Base-by-base conservation (phyloP, 352 stramenopile genomes). In the Globisporangium solare region DNA sequence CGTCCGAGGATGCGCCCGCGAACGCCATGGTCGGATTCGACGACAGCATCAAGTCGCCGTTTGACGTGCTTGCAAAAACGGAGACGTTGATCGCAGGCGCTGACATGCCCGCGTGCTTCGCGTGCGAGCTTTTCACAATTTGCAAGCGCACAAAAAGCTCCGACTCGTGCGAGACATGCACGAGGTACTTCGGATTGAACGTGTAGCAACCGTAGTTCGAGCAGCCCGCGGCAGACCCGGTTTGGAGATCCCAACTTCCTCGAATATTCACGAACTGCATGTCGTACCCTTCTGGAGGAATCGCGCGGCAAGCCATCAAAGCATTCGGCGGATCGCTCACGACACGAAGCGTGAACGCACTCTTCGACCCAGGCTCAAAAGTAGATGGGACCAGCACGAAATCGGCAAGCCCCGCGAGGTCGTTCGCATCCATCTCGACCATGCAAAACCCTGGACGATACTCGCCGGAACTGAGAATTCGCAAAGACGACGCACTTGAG, bases 171-270 rank as follows among this genome's bases (percentile, higher is more conserved):
- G 63, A 56, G 5, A 90, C 64, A 46, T 80, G 70, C 35, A 92
- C 61, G 31, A 94, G 72, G 56, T 80, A 91, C 58, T 80, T 84
- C 21, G 84, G 82, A 60, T 94, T 92, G 61, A 89, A 88, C 6
- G 76, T 89, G 58, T 92, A 94, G 60, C 81, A 86, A 15, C 82
- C 82, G 57, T 87, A 92, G 60, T 85, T 90, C 7, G 72, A 86
- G 54, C 84, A 92, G 2, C 84, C 82, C 1, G 68, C 79, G 2
- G 82, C 81, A 7, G 78, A 88, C n/a, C 82, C 79, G 24, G 56
- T 71, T 39, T 72, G 57, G 0, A 70, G 48, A 21, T 88, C 73
- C 82, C 82, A 91, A 15, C 64, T 70, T 43, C 75, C 76, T 35
- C 31, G 20, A 6, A 89, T 42, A 18, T 54, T 58, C 21, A 58